phyloP scores from a whole-genome alignment of 495 filamentous ascomycete species.

The Hypoxylon lienhwacheense region DNA sequence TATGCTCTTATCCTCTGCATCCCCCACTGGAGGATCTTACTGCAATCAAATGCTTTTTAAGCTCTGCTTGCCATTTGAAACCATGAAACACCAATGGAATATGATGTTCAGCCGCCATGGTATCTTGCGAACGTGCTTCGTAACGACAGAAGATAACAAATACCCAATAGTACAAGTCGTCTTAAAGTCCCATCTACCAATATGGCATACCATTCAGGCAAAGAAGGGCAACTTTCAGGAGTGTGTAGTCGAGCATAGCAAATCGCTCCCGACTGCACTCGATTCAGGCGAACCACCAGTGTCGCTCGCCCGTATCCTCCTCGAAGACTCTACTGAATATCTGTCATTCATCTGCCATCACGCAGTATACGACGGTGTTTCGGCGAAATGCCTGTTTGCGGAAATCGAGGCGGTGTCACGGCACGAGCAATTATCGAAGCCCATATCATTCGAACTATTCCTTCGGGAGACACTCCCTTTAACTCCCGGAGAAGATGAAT shows the following conservation, averaged over 20 bases:
- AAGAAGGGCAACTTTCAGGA: conserved; percentile 25
- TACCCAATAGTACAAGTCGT: conserved; percentile 64
- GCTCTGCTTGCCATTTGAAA: conserved; percentile 24
- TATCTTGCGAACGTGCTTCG: conserved; percentile 66
- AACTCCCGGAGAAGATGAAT: conserved; percentile 51
- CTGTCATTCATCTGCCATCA: conserved; percentile 72
- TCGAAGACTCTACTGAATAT: conserved; percentile 31
- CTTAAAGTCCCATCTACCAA: conserved; percentile 38
- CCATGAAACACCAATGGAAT: conserved; percentile 51
- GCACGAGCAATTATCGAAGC: conserved; percentile 46
- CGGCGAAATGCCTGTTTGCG: conserved; percentile 63
- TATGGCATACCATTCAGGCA: conserved; percentile 39
- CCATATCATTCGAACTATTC: conserved; percentile 50
- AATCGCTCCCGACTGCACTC: conserved; percentile 34
- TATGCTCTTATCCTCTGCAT: conserved; percentile 64
- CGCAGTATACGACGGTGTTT: conserved; percentile 77
- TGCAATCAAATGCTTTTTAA: conserved; percentile 50
- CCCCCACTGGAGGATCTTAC: conserved; percentile 38
- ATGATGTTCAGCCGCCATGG: conserved; percentile 58
- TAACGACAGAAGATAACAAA: conserved; percentile 50
- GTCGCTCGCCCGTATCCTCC: conserved; percentile 40
- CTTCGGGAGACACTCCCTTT: conserved; percentile 35
- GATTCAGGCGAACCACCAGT: conserved; percentile 42
- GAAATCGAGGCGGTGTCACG: conserved; percentile 62
- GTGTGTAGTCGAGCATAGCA: conserved; percentile 29